phyloP scores from a whole-genome alignment of 495 filamentous ascomycete genomes.

The Lasiosphaeriaceae sp. region DNA sequence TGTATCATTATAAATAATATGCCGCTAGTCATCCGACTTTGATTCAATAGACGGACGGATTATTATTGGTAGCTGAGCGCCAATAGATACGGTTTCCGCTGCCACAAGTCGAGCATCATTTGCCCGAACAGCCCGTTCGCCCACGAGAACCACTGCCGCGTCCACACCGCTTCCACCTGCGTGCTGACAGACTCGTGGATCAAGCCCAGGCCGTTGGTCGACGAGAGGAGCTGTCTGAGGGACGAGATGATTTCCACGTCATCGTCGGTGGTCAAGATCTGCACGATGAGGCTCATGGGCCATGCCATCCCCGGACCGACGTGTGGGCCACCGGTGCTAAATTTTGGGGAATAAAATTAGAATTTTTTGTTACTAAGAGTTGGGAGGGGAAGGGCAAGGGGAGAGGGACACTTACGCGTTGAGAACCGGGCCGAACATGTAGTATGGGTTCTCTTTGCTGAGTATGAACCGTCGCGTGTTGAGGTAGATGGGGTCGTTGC shows the following conservation, averaged over 20 bases:
- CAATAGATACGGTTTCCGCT: slow-evolving; percentile 38
- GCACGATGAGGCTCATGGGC: slow-evolving; percentile 57
- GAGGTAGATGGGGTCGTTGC: slow-evolving; percentile 44
- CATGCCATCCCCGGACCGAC: slow-evolving; percentile 54
- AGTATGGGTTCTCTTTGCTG: slow-evolving; percentile 52
- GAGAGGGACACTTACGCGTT: slow-evolving; percentile 24
- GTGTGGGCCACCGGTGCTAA: slow-evolving; percentile 49
- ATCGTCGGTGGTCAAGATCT: slow-evolving; percentile 37
- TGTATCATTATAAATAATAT: too few relatives aligned
- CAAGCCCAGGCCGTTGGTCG: slow-evolving; percentile 54
- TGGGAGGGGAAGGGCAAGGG: neutral
- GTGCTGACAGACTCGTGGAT: slow-evolving; percentile 59
- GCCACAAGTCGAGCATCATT: slow-evolving; percentile 55
- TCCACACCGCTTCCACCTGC: slow-evolving; percentile 49
- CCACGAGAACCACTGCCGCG: slow-evolving; percentile 66
- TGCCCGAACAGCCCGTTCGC: slow-evolving; percentile 67
- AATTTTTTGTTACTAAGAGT: neutral
- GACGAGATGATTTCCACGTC: slow-evolving; percentile 45
- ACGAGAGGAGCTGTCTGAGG: slow-evolving; percentile 47
- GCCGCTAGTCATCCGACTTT: too few relatives aligned
- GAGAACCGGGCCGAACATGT: slow-evolving; percentile 50
- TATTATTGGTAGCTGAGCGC: slow-evolving; percentile 36
- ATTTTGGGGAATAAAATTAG: neutral
- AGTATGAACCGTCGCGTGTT: slow-evolving; percentile 53
- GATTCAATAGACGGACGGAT: neutral